Evolutionary conservation across 1,139 yeast species (phyloP), one percentile per base, ranked within the genome.

Genomic region (Nakaseomyces nivariensis): DNA sequence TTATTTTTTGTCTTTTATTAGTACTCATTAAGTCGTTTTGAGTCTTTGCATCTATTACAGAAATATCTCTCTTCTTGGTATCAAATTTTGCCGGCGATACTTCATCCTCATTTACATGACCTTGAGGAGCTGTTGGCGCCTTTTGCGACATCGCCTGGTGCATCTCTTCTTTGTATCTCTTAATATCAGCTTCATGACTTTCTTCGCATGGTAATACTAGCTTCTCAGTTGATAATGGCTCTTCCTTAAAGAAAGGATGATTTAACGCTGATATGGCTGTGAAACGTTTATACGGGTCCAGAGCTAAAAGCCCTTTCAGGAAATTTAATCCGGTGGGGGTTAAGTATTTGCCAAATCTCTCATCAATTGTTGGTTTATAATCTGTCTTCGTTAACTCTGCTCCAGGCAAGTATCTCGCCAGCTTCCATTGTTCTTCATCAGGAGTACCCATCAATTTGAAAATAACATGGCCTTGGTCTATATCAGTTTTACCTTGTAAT

Each of bases 401-500:
- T 10, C 85, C 84, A 3, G 95, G 95, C 47, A 89, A 72, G 47
- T 71, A 63, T 38, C 73, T 72, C 47, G 80, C 86, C 48, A 77
- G 79, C 3, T 87, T 83, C 89, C 87, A 85, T 43, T 72, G 73
- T 7, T 72, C 73, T 11, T 72, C 72, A 8, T 75, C 75, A 0
- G 98, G 97, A 0, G 90, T 76, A 0, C 99, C 99, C 48, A 90
- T 72, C 46, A 92, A 70, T 57, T 79, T 78, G 65, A 92, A 92
- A 7, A 92, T 85, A 33, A 79, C 71, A 59, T 82, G 84, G 0
- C 95, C 88, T 69, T 94, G 99, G 62, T 92, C 96, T n/a, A 85
- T 68, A 64, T 94, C 99, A 0, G 92, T 77, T 51, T 77, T 74
- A 0, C 98, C 99, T 46, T 81, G 89, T 48, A 94, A 69, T 22